Percentiles rank a stretch among this genome's conserved stretches.
Conservation (phyloP, 352 stramenopile genomes). For the Globisporangium paddicum region DNA sequence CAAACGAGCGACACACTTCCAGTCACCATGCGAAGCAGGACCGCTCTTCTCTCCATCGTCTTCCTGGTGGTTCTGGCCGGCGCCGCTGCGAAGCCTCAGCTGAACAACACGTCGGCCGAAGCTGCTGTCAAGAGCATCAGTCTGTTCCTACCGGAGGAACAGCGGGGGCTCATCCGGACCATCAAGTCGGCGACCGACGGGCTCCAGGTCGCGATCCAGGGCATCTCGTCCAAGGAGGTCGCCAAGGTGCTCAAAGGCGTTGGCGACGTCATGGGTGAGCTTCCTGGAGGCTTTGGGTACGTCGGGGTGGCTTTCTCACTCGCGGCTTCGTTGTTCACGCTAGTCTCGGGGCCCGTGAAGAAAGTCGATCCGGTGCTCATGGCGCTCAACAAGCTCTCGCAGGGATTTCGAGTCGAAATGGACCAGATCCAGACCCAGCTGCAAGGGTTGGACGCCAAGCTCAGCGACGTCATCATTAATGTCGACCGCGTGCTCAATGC, state of each 20-base stretch:
- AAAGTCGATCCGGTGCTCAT: slow-evolving; percentile 28
- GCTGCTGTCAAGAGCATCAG: slow-evolving; percentile 22
- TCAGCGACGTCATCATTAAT: slow-evolving; percentile 22
- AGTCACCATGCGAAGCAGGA: slow-evolving; percentile 6
- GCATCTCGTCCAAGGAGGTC: slow-evolving; percentile 19
- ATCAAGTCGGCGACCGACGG: slow-evolving; percentile 40
- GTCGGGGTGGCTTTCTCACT: slow-evolving; percentile 43
- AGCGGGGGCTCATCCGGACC: slow-evolving; percentile 18
- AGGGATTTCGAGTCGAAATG: slow-evolving; percentile 24
- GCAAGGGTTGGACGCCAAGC: slow-evolving; percentile 20
- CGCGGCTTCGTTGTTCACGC: slow-evolving; percentile 29
- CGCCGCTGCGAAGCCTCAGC: not conserved
- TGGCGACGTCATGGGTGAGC: slow-evolving; percentile 26
- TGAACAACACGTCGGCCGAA: not conserved
- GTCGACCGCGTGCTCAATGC: slow-evolving; percentile 32
- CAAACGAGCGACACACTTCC: not conserved
- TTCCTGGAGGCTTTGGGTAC: slow-evolving; percentile 29
- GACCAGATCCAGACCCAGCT: slow-evolving; percentile 22
- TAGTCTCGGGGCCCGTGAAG: not conserved
- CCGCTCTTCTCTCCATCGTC: not conserved
- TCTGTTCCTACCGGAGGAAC: slow-evolving; percentile 5
- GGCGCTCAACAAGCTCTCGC: slow-evolving; percentile 23
- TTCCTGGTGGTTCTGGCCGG: not conserved
- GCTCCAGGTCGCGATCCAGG: slow-evolving; percentile 34
- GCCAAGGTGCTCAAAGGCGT: slow-evolving; percentile 36